Conservation (phyloP, 768 basidiomycete genomes). For the Hygrophoropsis aurantiaca region DNA sequence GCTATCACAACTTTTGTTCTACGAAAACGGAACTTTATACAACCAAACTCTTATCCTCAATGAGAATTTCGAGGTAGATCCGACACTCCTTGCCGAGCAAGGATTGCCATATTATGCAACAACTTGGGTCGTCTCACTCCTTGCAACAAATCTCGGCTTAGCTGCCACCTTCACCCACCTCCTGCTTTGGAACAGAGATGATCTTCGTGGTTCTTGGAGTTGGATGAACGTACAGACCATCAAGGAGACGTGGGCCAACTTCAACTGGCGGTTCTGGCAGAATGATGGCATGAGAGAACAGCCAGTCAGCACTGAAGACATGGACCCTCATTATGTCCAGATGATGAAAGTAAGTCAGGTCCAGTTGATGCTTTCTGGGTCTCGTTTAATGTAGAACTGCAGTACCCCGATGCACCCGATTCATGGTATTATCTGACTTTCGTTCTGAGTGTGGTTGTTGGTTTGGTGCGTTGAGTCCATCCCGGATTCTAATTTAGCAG, state of each 20-base stretch:
- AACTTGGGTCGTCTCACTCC: constrained; percentile 20
- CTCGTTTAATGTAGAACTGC: not conserved
- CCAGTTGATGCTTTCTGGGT: constrained; percentile 16
- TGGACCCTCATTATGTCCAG: constrained; percentile 57
- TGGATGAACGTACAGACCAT: constrained; percentile 38
- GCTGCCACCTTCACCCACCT: constrained; percentile 54
- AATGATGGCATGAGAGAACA: constrained; percentile 16
- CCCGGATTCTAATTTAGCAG: too few relatives aligned
- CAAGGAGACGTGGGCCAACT: constrained; percentile 30
- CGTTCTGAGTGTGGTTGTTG: constrained; percentile 25
- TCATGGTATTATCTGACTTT: constrained; percentile 32
- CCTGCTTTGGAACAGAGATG: constrained; percentile 52
- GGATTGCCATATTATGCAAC: constrained; percentile 33
- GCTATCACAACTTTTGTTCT: constrained; percentile 50
- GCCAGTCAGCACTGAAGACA: constrained; percentile 36
- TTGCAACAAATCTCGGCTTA: constrained; percentile 24
- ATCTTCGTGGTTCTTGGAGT: constrained; percentile 45
- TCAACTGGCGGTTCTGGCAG: constrained; percentile 41
- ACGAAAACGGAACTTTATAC: constrained; percentile 51
- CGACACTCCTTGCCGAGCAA: constrained; percentile 43
- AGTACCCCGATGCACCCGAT: constrained; percentile 35
- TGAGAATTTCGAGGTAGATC: constrained; percentile 50
- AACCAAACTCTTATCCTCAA: constrained; percentile 55
- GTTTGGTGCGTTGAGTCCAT: constrained; percentile 24
- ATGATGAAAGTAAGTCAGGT: constrained; percentile 39